Base-by-base conservation (phyloP, 495 filamentous ascomycete species). In the Aspergillus incahuasiensis region DNA sequence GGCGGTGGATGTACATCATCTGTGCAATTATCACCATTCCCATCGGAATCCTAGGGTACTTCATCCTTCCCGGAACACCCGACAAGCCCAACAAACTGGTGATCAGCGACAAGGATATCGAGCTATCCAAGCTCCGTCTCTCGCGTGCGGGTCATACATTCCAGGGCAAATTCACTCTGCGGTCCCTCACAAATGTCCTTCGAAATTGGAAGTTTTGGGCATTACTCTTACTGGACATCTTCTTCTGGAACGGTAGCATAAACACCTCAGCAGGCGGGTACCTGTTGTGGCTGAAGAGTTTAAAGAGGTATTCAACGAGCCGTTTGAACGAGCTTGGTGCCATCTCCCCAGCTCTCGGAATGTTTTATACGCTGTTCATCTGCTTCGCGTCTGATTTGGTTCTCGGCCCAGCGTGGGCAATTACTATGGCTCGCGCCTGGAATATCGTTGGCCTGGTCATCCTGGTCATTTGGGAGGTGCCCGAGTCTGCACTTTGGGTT, bases 1-100 rank as follows among this genome's bases (percentile, higher is more conserved):
- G 78, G 79, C 61, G 77, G 49, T 81, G 76, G 77, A 75, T 81
- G 73, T 81, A 74, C 58, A 79, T 81, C 55, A 75, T 81, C 53
- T 77, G 72, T 55, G 70, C 71, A 1, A 50, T 80, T 3, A 77
- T 79, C 55, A 82, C 77, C 56, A 64, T 81, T 30, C 76, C 76
- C 5, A 59, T 78, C 35, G 77, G 75, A 5, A 64, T 80, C 6
- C 48, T 73, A 7, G 75, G 76, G 2, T 75, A 69, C 54, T 70
- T 70, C 56, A 48, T 71, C n/a, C 61, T 71, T 3, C 68, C 70
- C 16, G 68, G 68, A 16, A 70, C 68, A 1, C 74, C 76, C 1
- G 72, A 78, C 54, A 71, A 70, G 44, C 75, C 74, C 1, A 79
- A 78, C 58, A 63, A 47, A 51, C 54, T 67, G 21, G 59, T 80